Percentiles rank a stretch among this genome's conserved stretches.
These are phyloP conservation scores for Tolypocladium inflatum DNA, from an alignment of 2,329 filamentous ascomycete species.

Conservation along the genomic window DNA sequence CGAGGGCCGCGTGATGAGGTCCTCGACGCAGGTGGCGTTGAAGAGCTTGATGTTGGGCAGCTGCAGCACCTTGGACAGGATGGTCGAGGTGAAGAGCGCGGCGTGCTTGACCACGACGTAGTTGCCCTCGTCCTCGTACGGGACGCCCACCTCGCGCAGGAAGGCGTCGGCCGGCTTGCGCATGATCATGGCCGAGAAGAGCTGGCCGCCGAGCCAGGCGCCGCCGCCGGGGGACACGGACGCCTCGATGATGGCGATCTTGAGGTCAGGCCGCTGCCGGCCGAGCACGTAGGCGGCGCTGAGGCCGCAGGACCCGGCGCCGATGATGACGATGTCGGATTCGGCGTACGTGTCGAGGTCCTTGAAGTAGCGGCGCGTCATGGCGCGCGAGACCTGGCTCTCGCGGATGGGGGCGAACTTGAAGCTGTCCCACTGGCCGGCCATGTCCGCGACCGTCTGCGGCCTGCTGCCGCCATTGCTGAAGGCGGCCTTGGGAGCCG, in stretches of 20 bases:
- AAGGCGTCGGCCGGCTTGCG: conserved; percentile 85
- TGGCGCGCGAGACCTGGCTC: conserved; percentile 84
- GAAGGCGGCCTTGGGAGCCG: conserved; percentile 32
- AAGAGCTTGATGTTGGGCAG: conserved; percentile 94
- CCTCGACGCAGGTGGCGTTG: conserved; percentile 88
- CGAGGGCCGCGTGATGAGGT: conserved; percentile 72
- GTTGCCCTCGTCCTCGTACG: conserved; percentile 79
- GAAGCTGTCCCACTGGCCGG: conserved; percentile 73
- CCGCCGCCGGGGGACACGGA: conserved; percentile 80
- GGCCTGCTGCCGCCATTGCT: conserved; percentile 15
- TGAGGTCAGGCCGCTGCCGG: conserved; percentile 76
- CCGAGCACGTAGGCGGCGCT: conserved; percentile 78
- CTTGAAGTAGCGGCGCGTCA: conserved; percentile 87
- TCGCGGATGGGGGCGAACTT: conserved; percentile 81
- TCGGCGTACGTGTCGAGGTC: conserved; percentile 86
- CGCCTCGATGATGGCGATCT: conserved; percentile 85
- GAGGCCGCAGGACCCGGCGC: conserved; percentile 81
- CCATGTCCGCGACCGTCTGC: conserved; percentile 53
- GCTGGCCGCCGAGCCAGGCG: conserved; percentile 87
- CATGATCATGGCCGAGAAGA: conserved; percentile 94
- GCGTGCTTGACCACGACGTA: conserved; percentile 93
- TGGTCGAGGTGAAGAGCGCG: conserved; percentile 80
- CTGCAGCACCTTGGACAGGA: conserved; percentile 71
- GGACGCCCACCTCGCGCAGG: conserved; percentile 69
- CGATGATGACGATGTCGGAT: conserved; percentile 88